phyloP scores from a whole-genome alignment of 345 rosid genomes.

The Pistacia integerrima region DNA sequence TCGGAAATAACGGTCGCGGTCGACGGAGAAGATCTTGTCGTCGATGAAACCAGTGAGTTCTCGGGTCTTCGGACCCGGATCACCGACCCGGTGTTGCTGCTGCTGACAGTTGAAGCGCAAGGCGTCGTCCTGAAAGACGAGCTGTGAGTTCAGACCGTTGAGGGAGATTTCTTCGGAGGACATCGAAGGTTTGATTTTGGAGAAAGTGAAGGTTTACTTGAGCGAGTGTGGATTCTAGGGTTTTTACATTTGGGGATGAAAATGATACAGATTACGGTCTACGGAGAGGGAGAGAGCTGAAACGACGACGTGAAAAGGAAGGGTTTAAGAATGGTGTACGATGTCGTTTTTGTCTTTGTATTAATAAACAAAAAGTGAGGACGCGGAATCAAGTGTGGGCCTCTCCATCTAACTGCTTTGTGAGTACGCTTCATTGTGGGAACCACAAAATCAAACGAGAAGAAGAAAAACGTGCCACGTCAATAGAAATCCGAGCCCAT shows the following conservation, averaged over 20 bases:
- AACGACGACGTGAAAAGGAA: slow-evolving; percentile 6
- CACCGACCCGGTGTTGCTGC: slow-evolving; percentile 35
- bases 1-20: slow-evolving; percentile 50
- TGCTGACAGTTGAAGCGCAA: slow-evolving; percentile 44
- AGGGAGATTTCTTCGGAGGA: slow-evolving; percentile 50
- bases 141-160: slow-evolving; percentile 50
- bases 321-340: neutral
- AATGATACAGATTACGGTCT: neutral
- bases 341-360: neutral
- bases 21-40: slow-evolving; percentile 40
- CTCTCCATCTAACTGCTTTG: neutral
- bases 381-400: slow-evolving; percentile 6
- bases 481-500: neutral
- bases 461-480: neutral
- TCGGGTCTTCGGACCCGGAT: slow-evolving; percentile 46
- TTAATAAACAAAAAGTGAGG: neutral
- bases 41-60: slow-evolving; percentile 58
- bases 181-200: slow-evolving; percentile 28
- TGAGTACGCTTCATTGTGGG: slow-evolving; percentile 12
- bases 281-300: neutral
- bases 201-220: neutral
- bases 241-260: slow-evolving; percentile 7
- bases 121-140: slow-evolving; percentile 57
- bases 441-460: neutral
- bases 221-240: slow-evolving; percentile 10